Percentiles rank a stretch among this genome's conserved stretches.
Evolutionary conservation across 208 protist species (phyloP).

Genomic region (Porcisia deanei): DNA sequence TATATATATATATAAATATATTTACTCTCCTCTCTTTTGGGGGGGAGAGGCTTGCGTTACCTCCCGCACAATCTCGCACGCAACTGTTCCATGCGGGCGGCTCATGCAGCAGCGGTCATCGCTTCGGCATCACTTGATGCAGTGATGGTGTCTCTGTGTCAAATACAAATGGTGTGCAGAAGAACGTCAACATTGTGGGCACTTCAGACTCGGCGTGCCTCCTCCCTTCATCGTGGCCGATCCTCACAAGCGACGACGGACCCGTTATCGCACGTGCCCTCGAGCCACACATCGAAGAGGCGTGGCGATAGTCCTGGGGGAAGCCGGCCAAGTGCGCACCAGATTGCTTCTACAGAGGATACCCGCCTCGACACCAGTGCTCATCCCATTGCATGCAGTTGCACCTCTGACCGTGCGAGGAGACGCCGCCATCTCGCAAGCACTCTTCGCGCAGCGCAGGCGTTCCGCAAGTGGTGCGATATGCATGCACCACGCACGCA

Average conservation of each 20-base stretch:
- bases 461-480: slow-evolving; percentile 1
- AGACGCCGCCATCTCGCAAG: slow-evolving; percentile 1
- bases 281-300: background rate
- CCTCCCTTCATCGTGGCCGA: background rate
- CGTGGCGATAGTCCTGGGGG: background rate
- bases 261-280: background rate
- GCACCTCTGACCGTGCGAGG: background rate
- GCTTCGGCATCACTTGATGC: background rate
- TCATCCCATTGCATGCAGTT: background rate
- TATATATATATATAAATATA: too few relatives aligned
- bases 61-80: background rate
- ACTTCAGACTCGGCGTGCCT: background rate
- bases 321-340: background rate
- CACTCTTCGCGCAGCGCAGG: slow-evolving; percentile 7
- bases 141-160: background rate
- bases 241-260: background rate
- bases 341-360: background rate
- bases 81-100: background rate
- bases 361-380: background rate
- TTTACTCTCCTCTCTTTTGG: background rate
- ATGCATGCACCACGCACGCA: background rate
- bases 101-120: background rate
- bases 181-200: background rate
- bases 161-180: background rate
- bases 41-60: background rate